A percentile compares a stretch with the other conserved stretches of the same genome.
Conservation (phyloP, 2,329 filamentous ascomycete species). For the Arachnomyces sp. region DNA sequence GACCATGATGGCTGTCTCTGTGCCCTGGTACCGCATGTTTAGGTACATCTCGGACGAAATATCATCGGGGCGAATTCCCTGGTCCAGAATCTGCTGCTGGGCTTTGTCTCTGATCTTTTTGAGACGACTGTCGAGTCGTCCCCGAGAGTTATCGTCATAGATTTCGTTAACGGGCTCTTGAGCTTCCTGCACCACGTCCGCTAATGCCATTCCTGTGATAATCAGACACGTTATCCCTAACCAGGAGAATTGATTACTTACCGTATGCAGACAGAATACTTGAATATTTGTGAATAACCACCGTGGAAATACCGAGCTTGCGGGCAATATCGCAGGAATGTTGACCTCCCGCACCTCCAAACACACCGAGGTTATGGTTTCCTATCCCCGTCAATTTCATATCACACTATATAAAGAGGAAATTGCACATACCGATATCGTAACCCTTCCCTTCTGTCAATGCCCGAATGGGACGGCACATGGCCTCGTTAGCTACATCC, state of each 20-base stretch:
- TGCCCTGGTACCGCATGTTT: constrained; percentile 45
- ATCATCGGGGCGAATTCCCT: constrained; percentile 35
- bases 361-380: no score
- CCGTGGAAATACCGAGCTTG: constrained; percentile 74
- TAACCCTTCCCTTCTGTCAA: constrained; percentile 89
- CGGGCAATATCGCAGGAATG: constrained; percentile 87
- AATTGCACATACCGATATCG: constrained; percentile 80
- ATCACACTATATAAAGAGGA: no score
- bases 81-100: constrained; percentile 36
- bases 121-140: no score
- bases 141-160: constrained; percentile 65
- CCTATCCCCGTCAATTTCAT: no score
- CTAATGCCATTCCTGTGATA: constrained; percentile 90
- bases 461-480: constrained; percentile 68
- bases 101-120: constrained; percentile 45
- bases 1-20: constrained; percentile 44
- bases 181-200: constrained; percentile 85
- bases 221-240: no score
- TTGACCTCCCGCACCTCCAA: constrained; percentile 86
- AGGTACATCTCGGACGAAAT: constrained; percentile 42
- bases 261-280: constrained; percentile 89
- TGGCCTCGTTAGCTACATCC: constrained; percentile 36
- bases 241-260: no score
- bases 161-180: constrained; percentile 53
- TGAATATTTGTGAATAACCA: constrained; percentile 81